Evolutionary conservation across 2,329 filamentous ascomycete genomes (phyloP).

Genomic region (Monosporascus sp.): DNA sequence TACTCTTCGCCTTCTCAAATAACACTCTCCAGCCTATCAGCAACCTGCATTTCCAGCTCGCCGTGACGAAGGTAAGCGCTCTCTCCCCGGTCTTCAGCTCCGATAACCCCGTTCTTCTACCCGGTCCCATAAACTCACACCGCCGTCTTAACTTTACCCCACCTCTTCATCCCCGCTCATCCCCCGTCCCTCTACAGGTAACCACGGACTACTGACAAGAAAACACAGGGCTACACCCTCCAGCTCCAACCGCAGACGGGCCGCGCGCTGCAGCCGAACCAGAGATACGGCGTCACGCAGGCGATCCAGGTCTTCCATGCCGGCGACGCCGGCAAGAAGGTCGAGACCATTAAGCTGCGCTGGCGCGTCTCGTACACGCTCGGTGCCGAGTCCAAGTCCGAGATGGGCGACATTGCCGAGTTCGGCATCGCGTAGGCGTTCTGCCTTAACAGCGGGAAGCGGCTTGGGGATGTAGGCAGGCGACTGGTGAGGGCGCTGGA

Average conservation of each 20-base stretch:
- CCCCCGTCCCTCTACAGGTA: background rate
- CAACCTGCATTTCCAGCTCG: conserved; percentile 84
- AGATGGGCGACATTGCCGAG: conserved; percentile 80
- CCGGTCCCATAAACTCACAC: background rate
- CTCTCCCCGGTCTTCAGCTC: background rate
- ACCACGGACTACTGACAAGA: conserved; percentile 10
- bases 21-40: conserved; percentile 64
- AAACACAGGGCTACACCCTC: conserved; percentile 66
- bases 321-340: conserved; percentile 62
- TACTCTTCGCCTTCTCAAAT: conserved; percentile 82
- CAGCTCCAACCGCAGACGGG: conserved; percentile 82
- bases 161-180: conserved; percentile 4
- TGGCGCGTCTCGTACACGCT: conserved; percentile 83
- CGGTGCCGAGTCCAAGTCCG: conserved; percentile 60
- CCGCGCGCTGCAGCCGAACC: conserved; percentile 67
- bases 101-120: background rate
- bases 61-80: conserved; percentile 76
- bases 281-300: conserved; percentile 72
- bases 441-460: too few relatives aligned
- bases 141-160: background rate
- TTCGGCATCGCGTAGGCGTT: conserved; percentile 61
- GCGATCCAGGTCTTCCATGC: conserved; percentile 70
- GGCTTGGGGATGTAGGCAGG: too few relatives aligned
- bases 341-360: conserved; percentile 77
- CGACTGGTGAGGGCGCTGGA: too few relatives aligned